Evolutionary conservation across 2,329 filamentous ascomycete species (phyloP), one percentile per base, ranked within the genome.

Genomic region (Epichloe baconii): DNA sequence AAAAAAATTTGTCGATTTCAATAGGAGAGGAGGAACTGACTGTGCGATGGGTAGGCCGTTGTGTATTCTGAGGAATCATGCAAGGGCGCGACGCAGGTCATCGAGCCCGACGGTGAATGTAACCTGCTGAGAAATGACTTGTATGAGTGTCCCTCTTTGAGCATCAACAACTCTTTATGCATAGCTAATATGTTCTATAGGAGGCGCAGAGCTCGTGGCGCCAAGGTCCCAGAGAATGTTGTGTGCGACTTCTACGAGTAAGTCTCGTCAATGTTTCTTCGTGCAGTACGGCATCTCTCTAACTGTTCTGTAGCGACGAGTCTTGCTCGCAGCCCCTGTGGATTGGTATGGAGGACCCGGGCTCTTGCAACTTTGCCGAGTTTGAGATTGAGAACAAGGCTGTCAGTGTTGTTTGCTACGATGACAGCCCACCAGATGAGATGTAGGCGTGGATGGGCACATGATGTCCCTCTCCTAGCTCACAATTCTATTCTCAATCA

Each of bases 281-380:
- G n/a, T 7, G n/a, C 38, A 11, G 10, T 19, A 15, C 10, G 14
- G 12, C 21, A n/a, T 7, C 23, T 31, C n/a, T 41, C 44, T 51
- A 11, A 53, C 31, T 14, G n/a, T n/a, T 21, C 17, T 47, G 31
- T 26, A 52, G 52, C 15, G 49, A 54, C 8, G 37, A 51, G 26
- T 34, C 17, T 26, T 54, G 49, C 37, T 35, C 36, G 11, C 17
- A 37, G 15, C 52, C 46, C 6, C 49, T 53, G n/a, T 53, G 41
- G 36, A 52, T 52, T 14, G 52, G 52, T 8, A 52, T 49, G 46
- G 49, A 52, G 15, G 46, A 52, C 23, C 49, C 42, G 19, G 49
- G 52, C 1, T 10, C 38, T 17, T 52, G 46, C 15, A 11, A 15
- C 35, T 52, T 52, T 17, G n/a, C 17, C 2, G 42, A 49, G 15